A percentile compares a stretch with the other conserved stretches of the same genome.
Conservation (phyloP, 352 stramenopile species). For the Thalassiosira livingstoniorum region DNA sequence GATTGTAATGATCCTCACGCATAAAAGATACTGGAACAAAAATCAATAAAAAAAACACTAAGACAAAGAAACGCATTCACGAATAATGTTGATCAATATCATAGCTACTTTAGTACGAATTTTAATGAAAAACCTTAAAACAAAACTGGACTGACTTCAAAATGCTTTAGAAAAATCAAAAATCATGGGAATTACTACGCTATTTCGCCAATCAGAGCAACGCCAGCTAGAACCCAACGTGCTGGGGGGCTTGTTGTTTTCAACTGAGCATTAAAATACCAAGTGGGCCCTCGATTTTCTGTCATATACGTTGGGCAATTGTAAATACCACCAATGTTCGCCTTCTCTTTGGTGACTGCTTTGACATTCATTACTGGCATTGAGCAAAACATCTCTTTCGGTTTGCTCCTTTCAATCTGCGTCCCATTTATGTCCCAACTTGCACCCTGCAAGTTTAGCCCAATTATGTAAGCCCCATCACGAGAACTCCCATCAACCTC, state of each 20-base stretch:
- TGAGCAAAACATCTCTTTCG: slow-evolving; percentile 98
- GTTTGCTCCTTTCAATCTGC: slow-evolving; percentile 93
- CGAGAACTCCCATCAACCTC: slow-evolving; percentile 89
- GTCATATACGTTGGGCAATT: slow-evolving; percentile 98
- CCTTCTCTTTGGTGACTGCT: slow-evolving; percentile 93
- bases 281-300: slow-evolving; percentile 94
- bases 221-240: slow-evolving; percentile 94
- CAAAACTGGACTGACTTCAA: no score
- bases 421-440: slow-evolving; percentile 92
- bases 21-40: no score
- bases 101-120: no score
- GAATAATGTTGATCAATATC: no score
- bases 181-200: no score
- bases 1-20: no score
- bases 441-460: slow-evolving; percentile 94
- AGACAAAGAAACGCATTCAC: no score
- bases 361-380: slow-evolving; percentile 99
- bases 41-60: no score
- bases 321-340: slow-evolving; percentile 94
- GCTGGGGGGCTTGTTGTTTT: slow-evolving; percentile 94
- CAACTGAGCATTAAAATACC: slow-evolving; percentile 97
- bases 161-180: no score
- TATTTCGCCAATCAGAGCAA: slow-evolving; percentile 95
- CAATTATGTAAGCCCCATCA: slow-evolving; percentile 95
- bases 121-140: no score